Base-by-base conservation (phyloP, 768 basidiomycete species). In the Galerina sulciceps region DNA sequence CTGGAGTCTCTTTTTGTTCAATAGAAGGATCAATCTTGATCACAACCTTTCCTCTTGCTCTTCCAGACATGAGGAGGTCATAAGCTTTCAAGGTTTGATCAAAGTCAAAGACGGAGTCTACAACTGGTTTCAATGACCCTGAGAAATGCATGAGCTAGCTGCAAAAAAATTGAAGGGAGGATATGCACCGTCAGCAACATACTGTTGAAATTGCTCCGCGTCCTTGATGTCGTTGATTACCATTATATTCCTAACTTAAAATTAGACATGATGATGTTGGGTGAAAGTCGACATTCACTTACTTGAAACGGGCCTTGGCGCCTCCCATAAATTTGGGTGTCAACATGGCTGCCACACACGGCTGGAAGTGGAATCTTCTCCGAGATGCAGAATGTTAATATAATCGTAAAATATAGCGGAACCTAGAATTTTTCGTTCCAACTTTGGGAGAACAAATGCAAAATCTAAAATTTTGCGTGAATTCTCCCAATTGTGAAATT, bases 11-110 rank as follows among this genome's bases (percentile, higher is more conserved):
- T 5, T n/a, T 17, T 55, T 51, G 64, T 36, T 63, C 42, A n/a
- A 57, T 54, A 11, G 46, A 53, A 4, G 63, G 49, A 55, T 68
- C 67, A 6, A 86, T 69, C 59, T 77, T 82, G n/a, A 91, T 79
- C 4, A 90, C 77, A 3, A 91, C 79, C 67, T 91, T 90, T 0
- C 90, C 90, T 6, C 75, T 81, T 0, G 86, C 83, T 26, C 81
- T 75, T 6, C 74, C 70, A 2, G 81, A 79, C 80, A 85, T 75
- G 8, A 88, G 65, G 53, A 78, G 75, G 11, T 87, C 85, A 66
- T 88, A 92, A 0, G 89, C 90, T 57, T 81, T 72, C 46, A 82
- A 67, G 2, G 72, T 82, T 6, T 88, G 83, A 26, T 82, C 77
- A 46, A 89, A 89, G 3, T 67, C 71, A 56, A 76, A 80, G 0